Conservation (phyloP, 2,329 filamentous ascomycete species). For the Beauveria sp. region DNA sequence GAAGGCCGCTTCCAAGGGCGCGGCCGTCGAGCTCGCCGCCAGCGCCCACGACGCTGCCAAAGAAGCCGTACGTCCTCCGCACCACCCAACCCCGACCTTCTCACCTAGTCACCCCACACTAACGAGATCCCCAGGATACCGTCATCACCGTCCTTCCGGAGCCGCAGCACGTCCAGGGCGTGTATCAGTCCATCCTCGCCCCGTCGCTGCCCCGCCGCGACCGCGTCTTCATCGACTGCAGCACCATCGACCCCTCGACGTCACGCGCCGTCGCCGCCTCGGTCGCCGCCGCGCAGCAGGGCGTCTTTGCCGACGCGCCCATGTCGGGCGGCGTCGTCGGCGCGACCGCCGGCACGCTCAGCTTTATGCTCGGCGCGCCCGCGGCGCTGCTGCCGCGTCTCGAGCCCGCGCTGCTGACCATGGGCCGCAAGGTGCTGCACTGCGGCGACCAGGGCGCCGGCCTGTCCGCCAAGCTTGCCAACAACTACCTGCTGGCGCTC, state of each 20-base stretch:
- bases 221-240: conserved; percentile 89
- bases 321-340: conserved; percentile 97
- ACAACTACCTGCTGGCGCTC: conserved; percentile 92
- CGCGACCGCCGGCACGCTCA: conserved; percentile 76
- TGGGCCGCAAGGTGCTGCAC: conserved; percentile 83
- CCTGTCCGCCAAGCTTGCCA: conserved; percentile 85
- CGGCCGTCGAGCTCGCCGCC: conserved; percentile 35
- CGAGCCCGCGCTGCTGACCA: conserved; percentile 63
- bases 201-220: conserved; percentile 43
- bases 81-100: background rate
- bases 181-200: conserved; percentile 70
- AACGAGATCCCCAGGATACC: conserved; percentile 52
- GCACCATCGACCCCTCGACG: conserved; percentile 86
- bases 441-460: conserved; percentile 80
- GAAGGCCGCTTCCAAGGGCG: conserved; percentile 35
- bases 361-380: conserved; percentile 86
- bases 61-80: conserved; percentile 39
- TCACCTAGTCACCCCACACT: conserved; percentile 7
- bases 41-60: conserved; percentile 41
- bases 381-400: conserved; percentile 53
- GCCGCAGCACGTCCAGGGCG: conserved; percentile 75
- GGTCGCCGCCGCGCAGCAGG: conserved; percentile 56
- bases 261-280: conserved; percentile 69
- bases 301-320: conserved; percentile 83
- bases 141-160: conserved; percentile 87